These are phyloP conservation scores for Pleurostoma richardsiae DNA, from an alignment of 2,329 filamentous ascomycete genomes.

Conservation along the genomic window DNA sequence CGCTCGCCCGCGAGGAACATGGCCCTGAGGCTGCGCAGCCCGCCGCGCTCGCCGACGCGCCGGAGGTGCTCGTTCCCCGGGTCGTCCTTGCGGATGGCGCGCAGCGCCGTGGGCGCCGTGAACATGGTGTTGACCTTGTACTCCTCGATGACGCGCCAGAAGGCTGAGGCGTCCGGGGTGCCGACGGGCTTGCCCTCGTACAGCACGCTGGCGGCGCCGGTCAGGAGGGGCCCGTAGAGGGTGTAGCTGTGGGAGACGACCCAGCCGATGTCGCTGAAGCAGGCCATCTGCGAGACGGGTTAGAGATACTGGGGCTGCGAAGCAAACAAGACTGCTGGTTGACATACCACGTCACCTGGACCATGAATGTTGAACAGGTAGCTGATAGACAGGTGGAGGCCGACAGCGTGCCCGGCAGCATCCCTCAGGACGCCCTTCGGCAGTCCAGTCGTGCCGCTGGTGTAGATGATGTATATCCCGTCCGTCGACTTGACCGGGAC, in stretches of 20 bases:
- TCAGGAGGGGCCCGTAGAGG: slow-evolving; percentile 79
- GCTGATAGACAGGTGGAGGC: slow-evolving; percentile 73
- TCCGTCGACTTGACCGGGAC: slow-evolving; percentile 77
- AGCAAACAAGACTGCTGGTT: slow-evolving; percentile 47
- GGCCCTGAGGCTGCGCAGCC: slow-evolving; percentile 65
- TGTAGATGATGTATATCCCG: slow-evolving; percentile 86
- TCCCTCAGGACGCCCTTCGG: slow-evolving; percentile 82
- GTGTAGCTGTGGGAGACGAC: slow-evolving; percentile 78
- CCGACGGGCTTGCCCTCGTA: slow-evolving; percentile 95
- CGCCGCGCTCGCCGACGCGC: slow-evolving; percentile 59
- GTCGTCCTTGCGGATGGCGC: slow-evolving; percentile 84
- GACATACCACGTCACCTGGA: slow-evolving; percentile 66
- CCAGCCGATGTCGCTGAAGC: slow-evolving; percentile 76
- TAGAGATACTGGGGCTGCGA: neutral
- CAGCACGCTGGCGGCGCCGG: slow-evolving; percentile 78
- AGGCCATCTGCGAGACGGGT: slow-evolving; percentile 20
- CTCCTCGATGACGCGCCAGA: slow-evolving; percentile 83
- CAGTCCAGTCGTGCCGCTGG: slow-evolving; percentile 73
- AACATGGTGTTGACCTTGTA: slow-evolving; percentile 81
- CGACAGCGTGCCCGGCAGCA: slow-evolving; percentile 82
- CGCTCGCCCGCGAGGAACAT: slow-evolving; percentile 87
- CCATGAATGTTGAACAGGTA: slow-evolving; percentile 80
- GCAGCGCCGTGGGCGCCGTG: slow-evolving; percentile 81
- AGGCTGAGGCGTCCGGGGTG: slow-evolving; percentile 79
- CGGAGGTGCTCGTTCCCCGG: slow-evolving; percentile 65